Percentiles rank a stretch among this genome's conserved stretches.
phyloP scores from a whole-genome alignment of 106 monocot species.

The Hemerocallis citrina region DNA sequence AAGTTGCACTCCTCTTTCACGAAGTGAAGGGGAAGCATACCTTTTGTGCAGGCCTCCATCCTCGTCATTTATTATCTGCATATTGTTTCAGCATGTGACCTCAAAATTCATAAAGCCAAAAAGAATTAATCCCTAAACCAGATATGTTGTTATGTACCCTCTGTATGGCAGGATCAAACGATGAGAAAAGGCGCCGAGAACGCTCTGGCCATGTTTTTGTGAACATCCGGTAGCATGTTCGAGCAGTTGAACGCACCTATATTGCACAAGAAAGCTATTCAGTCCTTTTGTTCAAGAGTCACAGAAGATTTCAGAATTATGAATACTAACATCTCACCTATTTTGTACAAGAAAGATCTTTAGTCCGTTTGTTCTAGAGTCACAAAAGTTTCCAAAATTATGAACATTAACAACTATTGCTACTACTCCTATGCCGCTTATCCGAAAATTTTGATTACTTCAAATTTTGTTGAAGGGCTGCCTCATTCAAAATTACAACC shows the following conservation, averaged over 20 bases:
- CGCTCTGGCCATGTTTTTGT: conserved; percentile 99
- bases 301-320: no score
- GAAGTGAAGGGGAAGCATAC: conserved; percentile 88
- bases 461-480: no score
- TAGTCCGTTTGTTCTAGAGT: no score
- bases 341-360: no score
- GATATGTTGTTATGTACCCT: conserved; percentile 58
- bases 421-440: no score
- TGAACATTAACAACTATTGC: no score
- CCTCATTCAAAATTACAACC: no score
- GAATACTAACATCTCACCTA: no score
- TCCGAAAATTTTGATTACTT: no score
- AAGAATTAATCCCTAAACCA: background rate
- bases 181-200: conserved; percentile 69
- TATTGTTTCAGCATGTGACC: background rate
- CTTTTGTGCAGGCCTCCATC: conserved; percentile 95
- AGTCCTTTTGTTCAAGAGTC: no score
- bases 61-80: conserved; percentile 89
- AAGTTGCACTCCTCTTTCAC: conserved; percentile 60
- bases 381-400: no score
- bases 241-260: conserved; percentile 84
- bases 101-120: background rate
- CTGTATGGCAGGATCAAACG: conserved; percentile 92
- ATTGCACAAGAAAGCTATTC: conserved; percentile 1
- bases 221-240: conserved; percentile 88